Conservation (phyloP, 352 stramenopile species). For the Globisporangium lucens region DNA sequence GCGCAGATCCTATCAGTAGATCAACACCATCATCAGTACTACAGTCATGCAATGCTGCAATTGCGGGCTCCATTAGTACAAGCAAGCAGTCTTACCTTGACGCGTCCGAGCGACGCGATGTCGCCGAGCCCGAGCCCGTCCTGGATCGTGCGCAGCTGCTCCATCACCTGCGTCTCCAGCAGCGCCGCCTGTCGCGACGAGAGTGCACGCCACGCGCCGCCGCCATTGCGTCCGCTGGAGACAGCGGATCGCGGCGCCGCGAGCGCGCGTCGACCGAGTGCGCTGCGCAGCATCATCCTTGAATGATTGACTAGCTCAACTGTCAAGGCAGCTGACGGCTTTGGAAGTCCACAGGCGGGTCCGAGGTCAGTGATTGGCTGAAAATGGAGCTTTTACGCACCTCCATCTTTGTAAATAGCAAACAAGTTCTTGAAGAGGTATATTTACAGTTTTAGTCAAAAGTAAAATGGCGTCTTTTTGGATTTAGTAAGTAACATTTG, state of each 20-base stretch:
- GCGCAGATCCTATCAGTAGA: conserved; percentile 39
- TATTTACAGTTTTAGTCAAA: background rate
- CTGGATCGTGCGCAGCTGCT: conserved; percentile 60
- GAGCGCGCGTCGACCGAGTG: conserved; percentile 22
- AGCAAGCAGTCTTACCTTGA: conserved; percentile 51
- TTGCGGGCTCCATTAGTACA: background rate
- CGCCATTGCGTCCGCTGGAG: background rate
- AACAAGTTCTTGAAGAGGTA: background rate
- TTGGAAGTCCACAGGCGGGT: background rate
- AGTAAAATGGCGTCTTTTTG: background rate
- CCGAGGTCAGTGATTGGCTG: conserved; percentile 12
- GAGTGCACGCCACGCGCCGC: conserved; percentile 28
- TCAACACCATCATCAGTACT: background rate
- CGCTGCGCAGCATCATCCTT: conserved; percentile 12
- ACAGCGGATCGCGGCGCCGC: background rate
- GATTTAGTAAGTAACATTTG: background rate
- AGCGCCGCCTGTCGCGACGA: conserved; percentile 64
- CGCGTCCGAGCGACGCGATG: conserved; percentile 69
- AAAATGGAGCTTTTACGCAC: background rate
- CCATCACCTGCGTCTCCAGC: conserved; percentile 75
- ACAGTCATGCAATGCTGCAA: background rate
- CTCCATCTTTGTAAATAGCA: background rate
- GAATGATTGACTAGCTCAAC: conserved; percentile 5
- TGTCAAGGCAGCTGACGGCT: background rate
- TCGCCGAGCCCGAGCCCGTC: conserved; percentile 73